Evolutionary conservation across 1,284 basidiomycete species (phyloP), one percentile per base, ranked within the genome.

Genomic region (Anthracocystis setariae): DNA sequence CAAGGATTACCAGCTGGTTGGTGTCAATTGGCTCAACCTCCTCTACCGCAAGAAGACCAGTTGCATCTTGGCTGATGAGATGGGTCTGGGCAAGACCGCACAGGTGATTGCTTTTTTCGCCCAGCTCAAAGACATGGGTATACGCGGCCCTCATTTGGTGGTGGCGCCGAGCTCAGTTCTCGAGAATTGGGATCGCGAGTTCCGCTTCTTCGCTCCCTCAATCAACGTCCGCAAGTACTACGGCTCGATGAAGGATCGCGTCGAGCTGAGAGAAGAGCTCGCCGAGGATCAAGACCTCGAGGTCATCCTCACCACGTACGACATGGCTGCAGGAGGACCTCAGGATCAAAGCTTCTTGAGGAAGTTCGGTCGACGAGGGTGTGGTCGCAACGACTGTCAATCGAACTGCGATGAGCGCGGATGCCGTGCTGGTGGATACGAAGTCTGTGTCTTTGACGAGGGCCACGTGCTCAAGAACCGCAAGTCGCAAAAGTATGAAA

Each of bases 111-210:
- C 93, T 52, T 96, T 99, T 85, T 88, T 98, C 56, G 92, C 94
- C 2, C 88, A 92, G 74, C 86, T 98, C 59, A 93, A 93, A 82
- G 90, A 92, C 76, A 87, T 86, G 52, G 90, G 90, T 13, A 87
- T 87, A 48, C 93, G 54, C 9, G 76, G 95, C 0, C 94, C 94
- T 18, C 94, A 98, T 84, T 88, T 98, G 32, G 88, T 99, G 57
- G 89, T 98, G 67, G 96, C 98, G 7, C 79, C 78, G 15, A 94
- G 94, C 1, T 98, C 95, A 3, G 98, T 94, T 0, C 85, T 98
- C 21, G 96, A 98, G 84, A 98, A 99, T 80, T 99, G 96, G 96
- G 91, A 92, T 82, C 89, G 96, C 69, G 96, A 99, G 84, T 97
- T 99, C 81, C 88, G 89, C 37, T 89, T 89, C 43, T 98, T 98